Percentiles rank a stretch among this genome's conserved stretches.
Conservation (phyloP, 108 stramenopile genomes). For the Pseudonitzschia multistriata region DNA sequence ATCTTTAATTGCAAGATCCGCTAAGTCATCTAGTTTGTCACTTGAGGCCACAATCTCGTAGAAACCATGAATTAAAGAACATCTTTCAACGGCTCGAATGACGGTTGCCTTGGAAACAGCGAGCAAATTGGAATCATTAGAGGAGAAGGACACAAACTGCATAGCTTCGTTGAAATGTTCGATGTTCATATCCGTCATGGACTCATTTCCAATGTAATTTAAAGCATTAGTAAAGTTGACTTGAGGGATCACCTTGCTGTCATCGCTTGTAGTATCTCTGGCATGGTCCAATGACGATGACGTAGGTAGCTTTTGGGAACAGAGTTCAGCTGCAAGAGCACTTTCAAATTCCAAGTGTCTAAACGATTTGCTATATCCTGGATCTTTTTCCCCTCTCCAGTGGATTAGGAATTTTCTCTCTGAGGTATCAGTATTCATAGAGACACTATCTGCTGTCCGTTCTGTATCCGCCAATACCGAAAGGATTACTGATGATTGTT, state of each 20-base stretch:
- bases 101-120: slow-evolving; percentile 20
- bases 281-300: neutral
- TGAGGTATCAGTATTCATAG: neutral
- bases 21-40: slow-evolving; percentile 42
- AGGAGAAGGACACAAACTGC: slow-evolving; percentile 56
- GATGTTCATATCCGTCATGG: slow-evolving; percentile 36
- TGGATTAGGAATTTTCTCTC: slow-evolving; percentile 33
- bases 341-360: slow-evolving; percentile 44
- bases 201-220: slow-evolving; percentile 32
- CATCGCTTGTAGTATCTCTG: neutral
- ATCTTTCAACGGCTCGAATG: slow-evolving; percentile 48
- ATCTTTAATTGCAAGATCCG: slow-evolving; percentile 33
- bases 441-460: neutral
- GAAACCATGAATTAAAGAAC: slow-evolving; percentile 68
- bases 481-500: neutral
- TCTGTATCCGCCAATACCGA: neutral
- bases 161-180: slow-evolving; percentile 69
- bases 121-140: slow-evolving; percentile 12
- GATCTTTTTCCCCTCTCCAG: slow-evolving; percentile 51
- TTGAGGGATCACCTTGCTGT: neutral
- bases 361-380: slow-evolving; percentile 46
- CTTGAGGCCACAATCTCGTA: slow-evolving; percentile 58
- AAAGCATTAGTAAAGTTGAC: slow-evolving; percentile 34
- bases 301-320: neutral
- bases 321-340: slow-evolving; percentile 35